Conservation (phyloP, 129 eudicot species). For the Glebionis coronaria region DNA sequence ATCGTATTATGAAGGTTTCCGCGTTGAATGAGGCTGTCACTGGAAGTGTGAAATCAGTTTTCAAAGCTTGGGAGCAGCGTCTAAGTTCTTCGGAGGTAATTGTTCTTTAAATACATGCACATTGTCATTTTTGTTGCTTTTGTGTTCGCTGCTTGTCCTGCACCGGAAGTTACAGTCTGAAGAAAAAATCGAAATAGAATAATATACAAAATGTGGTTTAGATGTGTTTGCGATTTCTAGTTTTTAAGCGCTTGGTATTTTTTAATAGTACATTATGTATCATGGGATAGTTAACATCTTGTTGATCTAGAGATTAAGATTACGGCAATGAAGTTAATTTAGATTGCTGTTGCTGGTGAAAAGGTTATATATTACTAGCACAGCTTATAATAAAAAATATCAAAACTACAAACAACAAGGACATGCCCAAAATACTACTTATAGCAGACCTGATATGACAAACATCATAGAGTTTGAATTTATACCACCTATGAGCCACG, state of each 20-base stretch:
- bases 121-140: not conserved
- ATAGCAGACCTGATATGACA: too few species aligned
- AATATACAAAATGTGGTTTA: not conserved
- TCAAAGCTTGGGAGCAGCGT: conserved; percentile 94
- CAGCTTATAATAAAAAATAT: too few species aligned
- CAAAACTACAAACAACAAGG: too few species aligned
- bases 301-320: not conserved
- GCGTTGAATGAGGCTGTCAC: conserved; percentile 95
- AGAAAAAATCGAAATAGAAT: conserved; percentile 3
- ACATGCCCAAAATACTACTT: too few species aligned
- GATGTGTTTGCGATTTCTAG: not conserved
- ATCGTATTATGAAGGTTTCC: conserved; percentile 53
- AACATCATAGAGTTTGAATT: too few species aligned
- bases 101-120: not conserved
- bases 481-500: too few species aligned
- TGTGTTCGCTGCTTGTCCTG: conserved; percentile 6
- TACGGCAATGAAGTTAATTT: not conserved
- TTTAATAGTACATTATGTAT: not conserved
- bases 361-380: not conserved
- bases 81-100: conserved; percentile 73
- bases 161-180: not conserved
- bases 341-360: not conserved
- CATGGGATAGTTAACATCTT: not conserved
- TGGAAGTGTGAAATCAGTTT: conserved; percentile 90
- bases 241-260: conserved; percentile 3